phyloP scores from a whole-genome alignment of 2,329 filamentous ascomycete genomes.

The Ophiobolus disseminans region DNA sequence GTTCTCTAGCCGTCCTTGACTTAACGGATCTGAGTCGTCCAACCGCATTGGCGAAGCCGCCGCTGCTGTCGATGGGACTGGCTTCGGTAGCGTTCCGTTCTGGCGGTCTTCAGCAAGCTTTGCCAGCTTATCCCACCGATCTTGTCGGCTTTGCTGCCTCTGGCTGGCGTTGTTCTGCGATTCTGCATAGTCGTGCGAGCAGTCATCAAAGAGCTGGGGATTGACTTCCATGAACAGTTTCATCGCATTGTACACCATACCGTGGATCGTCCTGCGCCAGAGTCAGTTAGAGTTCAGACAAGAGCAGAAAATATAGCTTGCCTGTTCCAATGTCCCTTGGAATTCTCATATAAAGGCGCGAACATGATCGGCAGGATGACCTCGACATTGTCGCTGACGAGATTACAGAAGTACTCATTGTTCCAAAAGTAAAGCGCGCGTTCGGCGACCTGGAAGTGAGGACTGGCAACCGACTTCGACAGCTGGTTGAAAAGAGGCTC shows the following conservation, averaged over 20 bases:
- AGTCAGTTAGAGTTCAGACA: slow-evolving; percentile 20
- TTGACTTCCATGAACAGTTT: slow-evolving; percentile 99
- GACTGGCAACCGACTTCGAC: slow-evolving; percentile 96
- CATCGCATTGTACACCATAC: slow-evolving; percentile 99
- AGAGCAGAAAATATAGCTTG: slow-evolving; percentile 54
- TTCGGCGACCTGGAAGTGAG: slow-evolving; percentile 98
- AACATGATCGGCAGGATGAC: slow-evolving; percentile 99
- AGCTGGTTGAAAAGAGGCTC: slow-evolving; percentile 97
- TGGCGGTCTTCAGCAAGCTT: slow-evolving; percentile 79
- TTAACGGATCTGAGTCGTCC: slow-evolving; percentile 80
- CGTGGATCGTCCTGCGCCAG: slow-evolving; percentile 83
- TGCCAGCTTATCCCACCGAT: slow-evolving; percentile 86
- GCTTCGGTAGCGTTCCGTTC: slow-evolving; percentile 49
- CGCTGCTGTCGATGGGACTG: slow-evolving; percentile 36
- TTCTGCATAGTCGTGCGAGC: slow-evolving; percentile 97
- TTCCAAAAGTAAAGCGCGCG: slow-evolving; percentile 99
- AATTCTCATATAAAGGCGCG: slow-evolving; percentile 96
- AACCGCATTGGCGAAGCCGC: slow-evolving; percentile 54
- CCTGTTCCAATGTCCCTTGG: slow-evolving; percentile 99
- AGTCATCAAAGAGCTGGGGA: slow-evolving; percentile 96
- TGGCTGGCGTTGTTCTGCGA: slow-evolving; percentile 91
- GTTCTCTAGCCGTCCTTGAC: slow-evolving; percentile 85
- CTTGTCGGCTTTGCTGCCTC: slow-evolving; percentile 79
- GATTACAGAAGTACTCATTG: slow-evolving; percentile 99
- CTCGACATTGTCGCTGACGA: slow-evolving; percentile 98